Evolutionary conservation across 192 early-diverging fungal species (phyloP).

Genomic region (Chytriomyces hyalinus): DNA sequence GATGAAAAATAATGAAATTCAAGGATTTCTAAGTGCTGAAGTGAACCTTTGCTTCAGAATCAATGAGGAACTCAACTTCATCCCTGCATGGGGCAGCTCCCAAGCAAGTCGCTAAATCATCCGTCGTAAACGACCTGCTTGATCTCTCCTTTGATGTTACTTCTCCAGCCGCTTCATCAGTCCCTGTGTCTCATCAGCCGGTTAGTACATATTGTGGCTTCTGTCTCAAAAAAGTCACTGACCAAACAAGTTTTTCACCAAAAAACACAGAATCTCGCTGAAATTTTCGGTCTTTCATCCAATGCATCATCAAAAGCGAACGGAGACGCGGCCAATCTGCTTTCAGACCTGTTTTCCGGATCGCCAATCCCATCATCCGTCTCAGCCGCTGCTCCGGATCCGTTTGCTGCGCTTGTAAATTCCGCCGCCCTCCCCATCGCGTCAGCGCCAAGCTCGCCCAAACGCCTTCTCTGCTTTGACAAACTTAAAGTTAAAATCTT

Average conservation of each 20-base stretch:
- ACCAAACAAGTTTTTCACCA: not conserved
- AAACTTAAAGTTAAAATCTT: conserved; percentile 78
- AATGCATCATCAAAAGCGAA: not conserved
- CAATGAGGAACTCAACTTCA: conserved; percentile 12
- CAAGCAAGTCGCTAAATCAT: not conserved
- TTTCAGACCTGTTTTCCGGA: conserved; percentile 56
- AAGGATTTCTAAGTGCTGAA: not conserved
- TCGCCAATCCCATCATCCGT: conserved; percentile 7
- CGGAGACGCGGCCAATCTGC: conserved; percentile 37
- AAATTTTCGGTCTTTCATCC: conserved; percentile 15
- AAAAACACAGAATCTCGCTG: conserved; percentile 10
- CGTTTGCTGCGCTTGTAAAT: conserved; percentile 11
- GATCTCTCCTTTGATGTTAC: conserved; percentile 23
- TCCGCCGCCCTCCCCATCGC: not conserved
- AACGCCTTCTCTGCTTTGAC: conserved; percentile 64
- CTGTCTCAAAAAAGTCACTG: not conserved
- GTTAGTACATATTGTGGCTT: not conserved
- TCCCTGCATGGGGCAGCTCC: conserved; percentile 6
- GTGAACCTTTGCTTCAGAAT: not conserved
- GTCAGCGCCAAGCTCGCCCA: not conserved
- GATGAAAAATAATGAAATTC: not conserved
- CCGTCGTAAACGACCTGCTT: conserved; percentile 9
- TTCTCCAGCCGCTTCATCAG: not conserved
- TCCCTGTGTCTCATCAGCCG: not conserved
- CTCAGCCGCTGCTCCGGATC: conserved; percentile 7